A percentile compares a stretch with the other conserved stretches of the same genome.
Conservation (phyloP, 2,329 filamentous ascomycete species). For the Trichoderma hamatum region DNA sequence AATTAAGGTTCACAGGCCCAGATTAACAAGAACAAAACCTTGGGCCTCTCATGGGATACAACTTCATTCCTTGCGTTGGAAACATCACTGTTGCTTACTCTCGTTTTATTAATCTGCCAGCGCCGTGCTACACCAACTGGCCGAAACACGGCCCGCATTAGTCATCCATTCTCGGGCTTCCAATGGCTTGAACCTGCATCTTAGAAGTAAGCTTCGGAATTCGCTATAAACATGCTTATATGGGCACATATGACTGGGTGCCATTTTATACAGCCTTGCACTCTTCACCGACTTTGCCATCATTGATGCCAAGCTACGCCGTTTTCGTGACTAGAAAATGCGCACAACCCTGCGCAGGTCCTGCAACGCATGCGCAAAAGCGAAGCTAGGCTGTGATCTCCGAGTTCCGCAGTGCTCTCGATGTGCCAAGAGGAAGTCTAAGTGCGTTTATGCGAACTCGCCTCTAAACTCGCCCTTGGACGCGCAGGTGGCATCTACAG, state of each 20-base stretch:
- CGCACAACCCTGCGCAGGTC: slow-evolving; percentile 23
- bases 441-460: slow-evolving; percentile 15
- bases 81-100: background rate
- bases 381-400: slow-evolving; percentile 22
- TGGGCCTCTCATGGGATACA: background rate
- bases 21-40: background rate
- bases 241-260: background rate
- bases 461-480: slow-evolving; percentile 1
- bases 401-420: slow-evolving; percentile 20
- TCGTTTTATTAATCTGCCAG: background rate
- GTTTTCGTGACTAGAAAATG: background rate
- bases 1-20: background rate
- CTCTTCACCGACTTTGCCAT: too few species aligned
- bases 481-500: background rate
- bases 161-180: background rate
- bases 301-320: background rate
- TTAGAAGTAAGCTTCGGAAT: background rate
- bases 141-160: background rate
- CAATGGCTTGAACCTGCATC: background rate
- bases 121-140: background rate
- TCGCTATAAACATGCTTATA: slow-evolving; percentile 4
- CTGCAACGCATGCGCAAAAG: slow-evolving; percentile 22
- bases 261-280: background rate
- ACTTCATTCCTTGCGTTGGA: background rate
- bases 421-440: slow-evolving; percentile 13